phyloP scores from a whole-genome alignment of 139 green algal species.

The Desmodesmus armatus region DNA sequence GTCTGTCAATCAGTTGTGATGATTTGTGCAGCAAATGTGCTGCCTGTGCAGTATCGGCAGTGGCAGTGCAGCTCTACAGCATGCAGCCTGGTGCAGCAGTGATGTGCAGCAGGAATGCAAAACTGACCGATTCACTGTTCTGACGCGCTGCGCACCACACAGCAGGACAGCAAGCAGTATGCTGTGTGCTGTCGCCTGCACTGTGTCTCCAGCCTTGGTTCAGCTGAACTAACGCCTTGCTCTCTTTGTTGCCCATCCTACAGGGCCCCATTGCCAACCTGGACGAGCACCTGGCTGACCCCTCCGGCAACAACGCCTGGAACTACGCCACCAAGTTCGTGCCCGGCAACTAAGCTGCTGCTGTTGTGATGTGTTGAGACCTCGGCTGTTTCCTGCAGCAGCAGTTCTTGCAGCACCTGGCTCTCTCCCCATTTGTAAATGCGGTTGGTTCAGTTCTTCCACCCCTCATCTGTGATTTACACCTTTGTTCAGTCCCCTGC shows the following conservation, averaged over 20 bases:
- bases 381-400: neutral
- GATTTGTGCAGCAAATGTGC: neutral
- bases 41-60: too few relatives aligned
- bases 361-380: neutral
- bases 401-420: neutral
- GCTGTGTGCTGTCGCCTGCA: neutral
- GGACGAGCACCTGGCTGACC: constrained; percentile 46
- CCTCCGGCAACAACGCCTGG: constrained; percentile 45
- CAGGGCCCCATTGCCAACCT: constrained; percentile 56
- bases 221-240: neutral
- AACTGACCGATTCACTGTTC: too few relatives aligned
- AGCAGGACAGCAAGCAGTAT: neutral
- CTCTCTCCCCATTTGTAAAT: neutral
- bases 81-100: too few relatives aligned
- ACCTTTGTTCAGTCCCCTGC: too few relatives aligned
- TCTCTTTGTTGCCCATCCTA: neutral
- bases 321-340: constrained; percentile 53
- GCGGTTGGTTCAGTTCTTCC: neutral
- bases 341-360: constrained; percentile 42
- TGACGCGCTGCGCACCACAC: neutral
- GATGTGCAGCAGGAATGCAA: too few relatives aligned
- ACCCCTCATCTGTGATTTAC: too few relatives aligned
- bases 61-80: too few relatives aligned
- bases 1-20: too few relatives aligned
- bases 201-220: neutral